Base-by-base conservation (phyloP, 2,329 filamentous ascomycete species). In the Hymenotorrendiella dingleyae region DNA sequence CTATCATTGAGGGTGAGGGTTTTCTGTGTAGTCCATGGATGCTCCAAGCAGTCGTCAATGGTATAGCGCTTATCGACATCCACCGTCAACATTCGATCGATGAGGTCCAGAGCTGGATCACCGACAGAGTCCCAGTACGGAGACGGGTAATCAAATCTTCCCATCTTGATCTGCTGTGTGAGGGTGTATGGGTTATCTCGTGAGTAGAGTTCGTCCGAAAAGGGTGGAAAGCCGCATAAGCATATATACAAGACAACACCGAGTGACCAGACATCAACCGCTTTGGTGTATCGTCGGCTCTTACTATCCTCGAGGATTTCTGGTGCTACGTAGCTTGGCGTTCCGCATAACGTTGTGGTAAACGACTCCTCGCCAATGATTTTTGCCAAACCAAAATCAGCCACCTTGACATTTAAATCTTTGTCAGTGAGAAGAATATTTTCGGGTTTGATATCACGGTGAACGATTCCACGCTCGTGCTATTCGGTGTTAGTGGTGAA, bases 281-380 rank as follows among this genome's bases (percentile, higher is more conserved):
- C 90, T 58, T 89, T 87, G 42, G 90, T 95, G 67, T 98, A 98
- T 60, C 86, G 86, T 52, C 93, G 82, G 48, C 88, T 78, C 56
- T 80, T 83, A 14, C 78, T 80, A 49, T 90, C 85, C 58, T 89
- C 84, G 4, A 98, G 71, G 44, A 98, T 95, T 63, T 98, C 93
- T 1, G 93, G 93, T 1, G 94, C 93, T 47, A 97, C 91, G 62
- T 98, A 95, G 64, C 86, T 93, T 5, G 91, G 93, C n/a, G 93
- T 98, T 50, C 93, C 93, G 62, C 93, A 93, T 50, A 98, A 70
- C 1, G 93, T 97, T 0, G 90, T 96, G 1, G 93, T 97, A 62
- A 98, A 98, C 0, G 91, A 96, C 61, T 96, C 89, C 63, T 98
- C 93, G 49, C 94, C 94, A 53, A 98, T 95, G 53, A 98, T 97